Percentiles rank a stretch among this genome's conserved stretches.
phyloP scores from a whole-genome alignment of 192 early-diverging fungal species.

The Pilobolus umbonatus region DNA sequence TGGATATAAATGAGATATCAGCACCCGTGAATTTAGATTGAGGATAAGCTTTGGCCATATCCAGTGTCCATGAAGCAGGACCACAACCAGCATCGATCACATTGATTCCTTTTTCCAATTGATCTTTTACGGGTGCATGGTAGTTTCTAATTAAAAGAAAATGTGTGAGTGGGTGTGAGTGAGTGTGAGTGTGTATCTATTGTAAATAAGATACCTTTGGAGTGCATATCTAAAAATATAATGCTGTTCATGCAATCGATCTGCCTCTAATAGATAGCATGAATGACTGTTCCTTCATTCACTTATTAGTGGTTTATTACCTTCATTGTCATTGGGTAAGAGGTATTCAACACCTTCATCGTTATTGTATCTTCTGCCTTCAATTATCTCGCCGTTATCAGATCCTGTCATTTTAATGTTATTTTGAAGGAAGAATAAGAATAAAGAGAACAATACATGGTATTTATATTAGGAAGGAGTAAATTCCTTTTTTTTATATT shows the following conservation, averaged over 20 bases:
- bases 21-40: slow-evolving; percentile 41
- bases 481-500: too few species aligned
- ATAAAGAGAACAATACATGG: too few species aligned
- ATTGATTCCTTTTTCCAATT: slow-evolving; percentile 5
- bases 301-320: background rate
- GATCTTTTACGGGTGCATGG: background rate
- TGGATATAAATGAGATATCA: slow-evolving; percentile 39
- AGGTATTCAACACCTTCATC: slow-evolving; percentile 33
- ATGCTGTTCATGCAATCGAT: slow-evolving; percentile 17
- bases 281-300: background rate
- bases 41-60: slow-evolving; percentile 48
- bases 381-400: slow-evolving; percentile 31
- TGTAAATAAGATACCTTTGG: too few species aligned
- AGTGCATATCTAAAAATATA: slow-evolving; percentile 19
- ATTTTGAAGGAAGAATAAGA: too few species aligned
- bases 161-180: background rate
- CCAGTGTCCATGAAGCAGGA: slow-evolving; percentile 36
- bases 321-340: slow-evolving; percentile 48
- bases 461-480: too few species aligned
- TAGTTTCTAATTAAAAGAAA: background rate
- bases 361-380: slow-evolving; percentile 38
- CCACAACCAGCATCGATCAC: slow-evolving; percentile 28
- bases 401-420: too few species aligned
- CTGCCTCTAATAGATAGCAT: slow-evolving; percentile 16
- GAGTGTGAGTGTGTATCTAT: too few species aligned